A percentile compares a stretch with the other conserved stretches of the same genome.
phyloP scores from a whole-genome alignment of 257 asterid species.

The Apocynum venetum region DNA sequence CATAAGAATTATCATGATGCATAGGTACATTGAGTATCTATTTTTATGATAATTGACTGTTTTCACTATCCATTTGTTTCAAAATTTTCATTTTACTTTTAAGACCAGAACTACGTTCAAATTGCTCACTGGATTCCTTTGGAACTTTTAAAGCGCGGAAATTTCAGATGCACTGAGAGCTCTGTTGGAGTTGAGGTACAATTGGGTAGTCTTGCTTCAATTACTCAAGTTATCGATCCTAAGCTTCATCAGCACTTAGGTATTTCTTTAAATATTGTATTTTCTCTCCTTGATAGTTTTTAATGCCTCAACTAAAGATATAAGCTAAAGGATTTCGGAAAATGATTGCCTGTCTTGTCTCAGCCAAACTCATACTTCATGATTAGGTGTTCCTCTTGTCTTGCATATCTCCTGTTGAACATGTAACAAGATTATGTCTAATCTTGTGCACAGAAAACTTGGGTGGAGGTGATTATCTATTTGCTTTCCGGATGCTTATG shows the following conservation, averaged over 20 bases:
- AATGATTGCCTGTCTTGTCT: background rate
- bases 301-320: conserved; percentile 3
- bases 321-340: background rate
- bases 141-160: conserved; percentile 73
- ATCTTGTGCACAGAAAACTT: conserved; percentile 52
- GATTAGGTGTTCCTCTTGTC: background rate
- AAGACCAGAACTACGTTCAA: background rate
- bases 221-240: conserved; percentile 88
- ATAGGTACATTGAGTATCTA: background rate
- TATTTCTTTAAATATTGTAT: conserved; percentile 26
- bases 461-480: conserved; percentile 90
- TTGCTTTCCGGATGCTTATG: conserved; percentile 97
- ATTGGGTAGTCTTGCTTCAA: conserved; percentile 73
- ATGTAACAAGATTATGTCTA: conserved; percentile 13
- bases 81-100: background rate
- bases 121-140: conserved; percentile 24
- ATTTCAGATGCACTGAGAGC: conserved; percentile 88
- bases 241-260: conserved; percentile 97
- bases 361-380: background rate
- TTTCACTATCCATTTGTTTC: background rate
- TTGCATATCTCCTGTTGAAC: background rate
- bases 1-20: background rate
- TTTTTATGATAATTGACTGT: background rate
- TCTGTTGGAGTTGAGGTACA: conserved; percentile 90
- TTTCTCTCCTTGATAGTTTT: conserved; percentile 1